Evolutionary conservation across 2,329 filamentous ascomycete genomes (phyloP).

Genomic region (Cercospora citrullina): DNA sequence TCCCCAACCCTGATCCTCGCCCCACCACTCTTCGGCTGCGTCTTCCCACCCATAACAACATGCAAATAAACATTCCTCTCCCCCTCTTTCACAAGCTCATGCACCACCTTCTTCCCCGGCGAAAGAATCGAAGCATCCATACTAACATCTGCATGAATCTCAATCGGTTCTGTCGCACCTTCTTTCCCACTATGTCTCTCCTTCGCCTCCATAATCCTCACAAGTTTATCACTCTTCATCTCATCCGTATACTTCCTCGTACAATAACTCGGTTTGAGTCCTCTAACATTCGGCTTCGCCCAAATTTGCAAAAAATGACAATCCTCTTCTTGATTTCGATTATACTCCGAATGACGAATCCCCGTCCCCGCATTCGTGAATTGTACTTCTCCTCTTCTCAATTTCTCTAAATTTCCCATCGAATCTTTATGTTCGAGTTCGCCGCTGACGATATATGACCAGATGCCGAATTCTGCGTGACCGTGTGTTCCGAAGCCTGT

Average conservation of each 20-base stretch:
- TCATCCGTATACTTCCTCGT: conserved; percentile 72
- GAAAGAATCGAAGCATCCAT: conserved; percentile 77
- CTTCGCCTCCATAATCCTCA: conserved; percentile 74
- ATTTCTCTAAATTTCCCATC: conserved; percentile 69
- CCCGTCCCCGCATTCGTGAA: conserved; percentile 85
- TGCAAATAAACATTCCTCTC: conserved; percentile 76
- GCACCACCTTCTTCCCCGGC: conserved; percentile 65
- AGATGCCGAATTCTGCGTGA: conserved; percentile 87
- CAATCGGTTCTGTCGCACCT: conserved; percentile 68
- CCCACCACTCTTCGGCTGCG: conserved; percentile 64
- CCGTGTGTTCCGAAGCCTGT: conserved; percentile 82
- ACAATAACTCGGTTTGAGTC: conserved; percentile 73
- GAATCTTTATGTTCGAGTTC: conserved; percentile 86
- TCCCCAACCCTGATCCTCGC: conserved; percentile 70
- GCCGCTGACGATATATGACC: conserved; percentile 80
- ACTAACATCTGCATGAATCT: conserved; percentile 79
- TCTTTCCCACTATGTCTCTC: conserved; percentile 66
- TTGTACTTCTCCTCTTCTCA: conserved; percentile 80
- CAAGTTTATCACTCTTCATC: conserved; percentile 68
- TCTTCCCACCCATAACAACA: conserved; percentile 64
- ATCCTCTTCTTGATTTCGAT: conserved; percentile 68
- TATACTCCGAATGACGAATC: conserved; percentile 79
- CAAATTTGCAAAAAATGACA: conserved; percentile 90
- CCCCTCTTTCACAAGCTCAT: conserved; percentile 67
- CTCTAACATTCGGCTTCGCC: conserved; percentile 74